A percentile compares a stretch with the other conserved stretches of the same genome.
Evolutionary conservation across 2,329 filamentous ascomycete species (phyloP).

Genomic region (Fusarium protoensiforme): DNA sequence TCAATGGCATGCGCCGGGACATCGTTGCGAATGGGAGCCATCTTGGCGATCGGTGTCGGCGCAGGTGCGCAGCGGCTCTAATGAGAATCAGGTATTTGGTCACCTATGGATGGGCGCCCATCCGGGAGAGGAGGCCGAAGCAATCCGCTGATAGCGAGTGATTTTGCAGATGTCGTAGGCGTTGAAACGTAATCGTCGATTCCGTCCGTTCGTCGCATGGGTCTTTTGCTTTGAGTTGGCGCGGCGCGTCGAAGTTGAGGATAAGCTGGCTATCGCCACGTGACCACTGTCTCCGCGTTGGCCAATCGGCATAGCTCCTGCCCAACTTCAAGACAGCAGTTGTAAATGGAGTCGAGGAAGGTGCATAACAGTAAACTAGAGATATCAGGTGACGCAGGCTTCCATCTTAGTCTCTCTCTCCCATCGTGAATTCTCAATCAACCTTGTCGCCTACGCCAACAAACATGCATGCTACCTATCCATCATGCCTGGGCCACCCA

Average conservation of each 20-base stretch:
- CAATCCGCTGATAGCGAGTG: background rate
- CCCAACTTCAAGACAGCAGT: conserved; percentile 55
- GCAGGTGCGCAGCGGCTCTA: conserved; percentile 5
- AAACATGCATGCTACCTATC: background rate
- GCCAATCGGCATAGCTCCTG: conserved; percentile 13
- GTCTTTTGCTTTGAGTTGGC: conserved; percentile 28
- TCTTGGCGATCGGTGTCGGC: conserved; percentile 30
- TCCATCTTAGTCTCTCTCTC: background rate
- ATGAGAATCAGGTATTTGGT: conserved; percentile 13
- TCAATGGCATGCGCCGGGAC: conserved; percentile 61
- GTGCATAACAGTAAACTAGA: background rate
- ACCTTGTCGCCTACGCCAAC: background rate
- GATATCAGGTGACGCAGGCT: background rate
- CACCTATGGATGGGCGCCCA: conserved; percentile 4
- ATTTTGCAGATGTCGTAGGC: conserved; percentile 15
- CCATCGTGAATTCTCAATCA: background rate
- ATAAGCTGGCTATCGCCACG: conserved; percentile 26
- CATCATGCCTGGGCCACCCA: conserved; percentile 43
- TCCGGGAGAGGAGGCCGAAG: background rate
- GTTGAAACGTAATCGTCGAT: conserved; percentile 28
- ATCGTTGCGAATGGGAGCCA: conserved; percentile 51
- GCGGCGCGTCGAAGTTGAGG: conserved; percentile 33
- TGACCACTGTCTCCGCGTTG: background rate
- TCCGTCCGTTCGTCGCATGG: conserved; percentile 27
- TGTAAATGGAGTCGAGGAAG: conserved; percentile 60